Percentiles rank a stretch among this genome's conserved stretches.
phyloP scores from a whole-genome alignment of 345 rosid species.

The Excoecaria cochinchinensis region DNA sequence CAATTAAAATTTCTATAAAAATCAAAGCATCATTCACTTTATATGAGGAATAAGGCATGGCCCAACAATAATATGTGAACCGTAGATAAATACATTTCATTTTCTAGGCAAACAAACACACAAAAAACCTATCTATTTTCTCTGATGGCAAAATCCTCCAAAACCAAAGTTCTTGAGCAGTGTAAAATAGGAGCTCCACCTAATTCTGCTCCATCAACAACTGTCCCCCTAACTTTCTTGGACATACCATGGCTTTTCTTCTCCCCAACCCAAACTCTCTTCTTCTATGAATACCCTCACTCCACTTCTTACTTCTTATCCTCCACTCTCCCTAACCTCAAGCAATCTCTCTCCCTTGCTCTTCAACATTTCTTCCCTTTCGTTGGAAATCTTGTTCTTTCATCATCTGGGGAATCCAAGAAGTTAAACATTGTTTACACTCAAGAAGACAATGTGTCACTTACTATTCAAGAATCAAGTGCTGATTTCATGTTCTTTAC shows the following conservation, averaged over 20 bases:
- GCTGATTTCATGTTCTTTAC: constrained; percentile 23
- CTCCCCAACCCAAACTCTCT: constrained; percentile 43
- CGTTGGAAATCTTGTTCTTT: constrained; percentile 28
- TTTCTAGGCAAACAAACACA: neutral
- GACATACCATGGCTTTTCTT: constrained; percentile 60
- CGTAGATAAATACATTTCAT: neutral
- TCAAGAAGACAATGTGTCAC: constrained; percentile 17
- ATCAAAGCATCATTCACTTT: no score
- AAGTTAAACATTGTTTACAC: constrained; percentile 23
- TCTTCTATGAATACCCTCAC: constrained; percentile 41
- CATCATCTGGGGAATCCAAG: neutral
- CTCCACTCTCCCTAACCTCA: constrained; percentile 37
- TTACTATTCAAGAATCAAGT: constrained; percentile 27
- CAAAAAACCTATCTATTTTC: neutral
- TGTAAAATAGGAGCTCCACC: constrained; percentile 23
- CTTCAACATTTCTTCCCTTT: constrained; percentile 48
- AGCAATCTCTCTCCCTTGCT: constrained; percentile 46
- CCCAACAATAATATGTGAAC: no score
- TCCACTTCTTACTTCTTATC: constrained; percentile 34
- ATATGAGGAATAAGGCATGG: no score
- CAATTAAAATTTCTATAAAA: no score
- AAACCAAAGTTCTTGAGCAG: neutral
- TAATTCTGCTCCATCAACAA: constrained; percentile 14
- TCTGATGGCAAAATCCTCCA: constrained; percentile 21
- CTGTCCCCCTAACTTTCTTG: constrained; percentile 41